Conservation (phyloP, 257 asterid genomes). For the Forsythia viridissima region DNA sequence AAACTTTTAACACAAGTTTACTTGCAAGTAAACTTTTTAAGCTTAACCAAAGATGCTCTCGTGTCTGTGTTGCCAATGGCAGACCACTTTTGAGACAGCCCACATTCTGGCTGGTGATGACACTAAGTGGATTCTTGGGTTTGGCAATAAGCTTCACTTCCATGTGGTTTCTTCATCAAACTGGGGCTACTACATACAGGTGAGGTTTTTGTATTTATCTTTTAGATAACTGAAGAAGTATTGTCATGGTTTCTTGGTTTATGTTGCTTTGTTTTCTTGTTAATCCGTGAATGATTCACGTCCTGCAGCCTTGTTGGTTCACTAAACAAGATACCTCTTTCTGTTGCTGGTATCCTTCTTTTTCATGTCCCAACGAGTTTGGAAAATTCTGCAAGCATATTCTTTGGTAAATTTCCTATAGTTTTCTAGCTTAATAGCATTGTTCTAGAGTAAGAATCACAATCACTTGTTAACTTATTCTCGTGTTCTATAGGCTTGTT, state of each 20-base stretch:
- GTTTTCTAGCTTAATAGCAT: background rate
- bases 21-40: background rate
- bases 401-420: constrained; percentile 58
- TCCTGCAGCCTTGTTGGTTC: constrained; percentile 87
- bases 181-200: constrained; percentile 95
- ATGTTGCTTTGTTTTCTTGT: background rate
- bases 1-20: background rate
- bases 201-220: constrained; percentile 16
- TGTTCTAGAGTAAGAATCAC: background rate
- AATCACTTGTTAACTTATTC: constrained; percentile 16
- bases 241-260: background rate
- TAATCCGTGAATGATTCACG: background rate
- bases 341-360: constrained; percentile 85
- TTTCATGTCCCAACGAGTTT: constrained; percentile 81
- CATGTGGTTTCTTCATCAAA: constrained; percentile 99
- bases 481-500: constrained; percentile 53
- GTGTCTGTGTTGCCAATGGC: constrained; percentile 29
- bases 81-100: constrained; percentile 82
- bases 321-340: constrained; percentile 88
- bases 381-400: constrained; percentile 81
- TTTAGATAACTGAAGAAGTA: background rate
- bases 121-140: constrained; percentile 88
- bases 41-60: background rate
- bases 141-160: constrained; percentile 93
- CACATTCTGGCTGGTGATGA: constrained; percentile 74